These are phyloP conservation scores for Diaporthe destruens DNA, from an alignment of 2,329 filamentous ascomycete genomes.

Conservation along the genomic window DNA sequence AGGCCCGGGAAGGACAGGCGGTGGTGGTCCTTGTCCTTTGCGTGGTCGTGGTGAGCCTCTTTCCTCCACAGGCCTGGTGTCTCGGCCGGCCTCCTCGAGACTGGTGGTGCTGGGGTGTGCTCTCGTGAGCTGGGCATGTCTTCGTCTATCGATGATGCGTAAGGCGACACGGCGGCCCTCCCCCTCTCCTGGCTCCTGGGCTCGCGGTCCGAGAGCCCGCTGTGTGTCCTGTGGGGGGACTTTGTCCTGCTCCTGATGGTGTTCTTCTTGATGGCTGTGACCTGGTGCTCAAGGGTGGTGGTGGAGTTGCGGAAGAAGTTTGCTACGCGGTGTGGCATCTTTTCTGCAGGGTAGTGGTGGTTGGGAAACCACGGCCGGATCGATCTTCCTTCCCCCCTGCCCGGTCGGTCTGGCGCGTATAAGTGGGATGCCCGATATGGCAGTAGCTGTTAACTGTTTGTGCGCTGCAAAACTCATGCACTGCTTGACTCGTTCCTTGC, in stretches of 20 bases:
- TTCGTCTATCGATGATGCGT: conserved; percentile 54
- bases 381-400: neutral
- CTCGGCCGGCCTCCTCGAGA: conserved; percentile 45
- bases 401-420: neutral
- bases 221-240: conserved; percentile 47
- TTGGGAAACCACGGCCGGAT: conserved; percentile 16
- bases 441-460: neutral
- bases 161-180: conserved; percentile 51
- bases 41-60: conserved; percentile 34
- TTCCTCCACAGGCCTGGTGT: conserved; percentile 38
- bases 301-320: conserved; percentile 70
- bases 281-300: conserved; percentile 58
- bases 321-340: conserved; percentile 70
- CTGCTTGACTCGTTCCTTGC: conserved; percentile 23
- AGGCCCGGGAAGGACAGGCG: conserved; percentile 56
- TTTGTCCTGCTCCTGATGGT: conserved; percentile 50
- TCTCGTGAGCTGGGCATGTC: conserved; percentile 47
- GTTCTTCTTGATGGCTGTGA: conserved; percentile 62
- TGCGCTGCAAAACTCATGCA: neutral
- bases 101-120: conserved; percentile 44
- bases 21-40: conserved; percentile 48
- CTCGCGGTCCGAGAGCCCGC: conserved; percentile 42
- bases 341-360: conserved; percentile 33
- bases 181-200: conserved; percentile 51
- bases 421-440: conserved; percentile 27